Evolutionary conservation across 495 filamentous ascomycete species (phyloP).

Genomic region (Patellaria atrata): DNA sequence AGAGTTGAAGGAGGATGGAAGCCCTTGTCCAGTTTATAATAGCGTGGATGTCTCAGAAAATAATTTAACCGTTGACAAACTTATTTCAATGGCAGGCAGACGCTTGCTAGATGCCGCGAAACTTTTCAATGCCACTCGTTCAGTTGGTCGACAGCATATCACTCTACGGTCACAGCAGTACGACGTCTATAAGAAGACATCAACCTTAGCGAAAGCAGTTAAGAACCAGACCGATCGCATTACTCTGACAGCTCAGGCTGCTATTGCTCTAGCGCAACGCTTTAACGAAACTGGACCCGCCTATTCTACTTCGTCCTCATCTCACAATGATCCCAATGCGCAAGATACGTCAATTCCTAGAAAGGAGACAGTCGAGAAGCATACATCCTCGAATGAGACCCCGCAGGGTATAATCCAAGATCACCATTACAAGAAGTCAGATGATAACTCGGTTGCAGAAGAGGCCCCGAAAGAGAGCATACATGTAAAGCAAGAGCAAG

Average conservation of each 20-base stretch:
- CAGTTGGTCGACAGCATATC: conserved; percentile 66
- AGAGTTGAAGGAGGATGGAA: too few species aligned
- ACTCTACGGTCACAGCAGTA: conserved; percentile 62
- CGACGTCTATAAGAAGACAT: conserved; percentile 62
- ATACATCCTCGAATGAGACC: conserved; percentile 2
- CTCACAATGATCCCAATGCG: conserved; percentile 14
- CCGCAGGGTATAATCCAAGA: conserved; percentile 31
- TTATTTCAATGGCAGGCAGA: conserved; percentile 45
- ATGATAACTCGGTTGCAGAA: conserved; percentile 21
- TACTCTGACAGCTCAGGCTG: conserved; percentile 49
- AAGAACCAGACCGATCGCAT: conserved; percentile 49
- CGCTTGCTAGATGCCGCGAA: conserved; percentile 67
- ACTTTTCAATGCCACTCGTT: conserved; percentile 60
- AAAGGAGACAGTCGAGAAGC: conserved; percentile 12
- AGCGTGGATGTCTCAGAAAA: conserved; percentile 1
- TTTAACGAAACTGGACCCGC: conserved; percentile 35
- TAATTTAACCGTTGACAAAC: not conserved
- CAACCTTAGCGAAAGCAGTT: conserved; percentile 54
- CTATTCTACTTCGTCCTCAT: conserved; percentile 16
- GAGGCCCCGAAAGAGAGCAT: conserved; percentile 22
- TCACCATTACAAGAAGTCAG: conserved; percentile 29
- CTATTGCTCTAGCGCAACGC: conserved; percentile 41
- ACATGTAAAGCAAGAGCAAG: conserved; percentile 30
- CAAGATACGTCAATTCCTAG: conserved; percentile 14
- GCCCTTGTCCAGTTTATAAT: too few species aligned